Evolutionary conservation across 2,329 filamentous ascomycete genomes (phyloP).

Genomic region (Emmonsia crescens): DNA sequence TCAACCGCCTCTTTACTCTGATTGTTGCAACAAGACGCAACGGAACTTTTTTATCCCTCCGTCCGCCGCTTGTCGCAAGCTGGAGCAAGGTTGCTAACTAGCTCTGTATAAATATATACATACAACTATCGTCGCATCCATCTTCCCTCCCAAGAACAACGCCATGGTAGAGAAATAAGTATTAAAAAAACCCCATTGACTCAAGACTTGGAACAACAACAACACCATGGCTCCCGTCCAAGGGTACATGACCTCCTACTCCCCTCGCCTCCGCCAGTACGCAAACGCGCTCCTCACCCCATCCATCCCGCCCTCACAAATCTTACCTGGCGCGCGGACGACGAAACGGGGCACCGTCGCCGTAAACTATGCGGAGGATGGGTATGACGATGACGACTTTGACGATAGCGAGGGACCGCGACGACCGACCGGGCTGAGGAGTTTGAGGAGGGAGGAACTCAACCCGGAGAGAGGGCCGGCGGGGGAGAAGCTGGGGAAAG

Average conservation of each 20-base stretch:
- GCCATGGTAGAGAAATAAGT: neutral
- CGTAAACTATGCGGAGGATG: constrained; percentile 97
- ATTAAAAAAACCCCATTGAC: neutral
- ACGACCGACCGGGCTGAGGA: constrained; percentile 69
- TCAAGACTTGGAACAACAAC: neutral
- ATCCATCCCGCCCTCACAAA: constrained; percentile 59
- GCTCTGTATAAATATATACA: neutral
- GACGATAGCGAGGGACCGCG: constrained; percentile 56
- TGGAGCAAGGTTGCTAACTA: neutral
- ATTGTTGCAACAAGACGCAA: neutral
- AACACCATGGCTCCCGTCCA: constrained; percentile 35
- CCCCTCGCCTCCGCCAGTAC: constrained; percentile 79
- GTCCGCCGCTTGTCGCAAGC: neutral
- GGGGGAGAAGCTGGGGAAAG: constrained; percentile 71
- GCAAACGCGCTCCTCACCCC: constrained; percentile 86
- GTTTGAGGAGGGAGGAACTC: constrained; percentile 64
- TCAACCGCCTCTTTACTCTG: neutral
- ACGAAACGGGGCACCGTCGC: constrained; percentile 94
- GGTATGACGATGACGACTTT: constrained; percentile 65
- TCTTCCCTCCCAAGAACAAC: no score
- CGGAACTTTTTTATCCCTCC: neutral
- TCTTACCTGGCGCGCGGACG: constrained; percentile 62
- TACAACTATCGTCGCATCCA: neutral
- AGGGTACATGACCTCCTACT: constrained; percentile 83
- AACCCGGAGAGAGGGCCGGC: constrained; percentile 53